Evolutionary conservation across 2,329 filamentous ascomycete genomes (phyloP).

Genomic region (Diaporthe destruens): DNA sequence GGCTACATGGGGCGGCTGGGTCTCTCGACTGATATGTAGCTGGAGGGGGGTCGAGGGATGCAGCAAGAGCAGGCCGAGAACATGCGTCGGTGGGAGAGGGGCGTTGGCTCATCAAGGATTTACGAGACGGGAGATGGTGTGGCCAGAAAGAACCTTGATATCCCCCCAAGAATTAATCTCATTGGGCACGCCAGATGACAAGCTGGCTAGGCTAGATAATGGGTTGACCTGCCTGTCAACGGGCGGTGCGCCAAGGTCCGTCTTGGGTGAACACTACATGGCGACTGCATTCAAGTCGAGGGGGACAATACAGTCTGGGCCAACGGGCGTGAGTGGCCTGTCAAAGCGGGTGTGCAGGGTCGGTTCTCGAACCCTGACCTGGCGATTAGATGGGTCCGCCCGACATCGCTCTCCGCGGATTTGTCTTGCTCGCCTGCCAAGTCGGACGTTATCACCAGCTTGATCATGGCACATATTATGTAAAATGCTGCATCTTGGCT

Average conservation of each 20-base stretch:
- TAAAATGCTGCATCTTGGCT: not conserved
- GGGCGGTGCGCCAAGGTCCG: constrained; percentile 8
- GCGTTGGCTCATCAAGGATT: not conserved
- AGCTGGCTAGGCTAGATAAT: not conserved
- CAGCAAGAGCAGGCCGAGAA: not conserved
- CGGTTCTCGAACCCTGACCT: constrained; percentile 11
- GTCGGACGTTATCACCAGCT: constrained; percentile 20
- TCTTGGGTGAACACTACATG: constrained; percentile 4
- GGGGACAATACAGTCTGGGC: not conserved
- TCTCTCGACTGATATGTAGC: constrained; percentile 2
- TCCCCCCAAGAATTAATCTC: not conserved
- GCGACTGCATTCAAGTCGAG: not conserved
- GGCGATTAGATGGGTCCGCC: not conserved
- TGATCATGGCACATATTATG: not conserved
- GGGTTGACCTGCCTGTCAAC: constrained; percentile 1
- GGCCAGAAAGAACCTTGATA: not conserved
- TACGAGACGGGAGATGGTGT: not conserved
- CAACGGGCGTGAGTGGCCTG: not conserved
- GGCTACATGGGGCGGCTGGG: not conserved
- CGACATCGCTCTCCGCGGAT: constrained; percentile 27
- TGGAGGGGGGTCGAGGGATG: not conserved
- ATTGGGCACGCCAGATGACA: constrained; percentile 4
- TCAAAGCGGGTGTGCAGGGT: not conserved
- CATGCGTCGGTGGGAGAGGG: not conserved
- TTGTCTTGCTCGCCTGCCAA: not conserved